A percentile compares a stretch with the other conserved stretches of the same genome.
phyloP scores from a whole-genome alignment of 441 rosid genomes.

The Omphalea diandra region DNA sequence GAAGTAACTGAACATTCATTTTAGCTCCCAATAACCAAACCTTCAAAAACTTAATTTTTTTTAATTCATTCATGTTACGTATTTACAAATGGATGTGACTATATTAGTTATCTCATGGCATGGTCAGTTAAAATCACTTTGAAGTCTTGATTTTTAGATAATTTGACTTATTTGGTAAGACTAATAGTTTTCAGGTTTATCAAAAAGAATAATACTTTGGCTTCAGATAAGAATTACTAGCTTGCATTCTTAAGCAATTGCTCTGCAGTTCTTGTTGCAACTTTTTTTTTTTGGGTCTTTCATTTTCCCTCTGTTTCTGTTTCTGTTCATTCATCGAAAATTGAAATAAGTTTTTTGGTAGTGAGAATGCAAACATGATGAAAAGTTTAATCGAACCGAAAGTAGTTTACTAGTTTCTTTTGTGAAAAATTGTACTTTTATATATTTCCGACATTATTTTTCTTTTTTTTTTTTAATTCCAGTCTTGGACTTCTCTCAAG shows the following conservation, averaged over 20 bases:
- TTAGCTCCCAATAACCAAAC: too few species aligned
- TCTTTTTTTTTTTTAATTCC: conserved; percentile 20
- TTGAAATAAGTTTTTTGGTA: background rate
- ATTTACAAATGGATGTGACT: too few species aligned
- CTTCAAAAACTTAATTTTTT: background rate
- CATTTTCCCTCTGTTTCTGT: background rate
- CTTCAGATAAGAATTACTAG: background rate
- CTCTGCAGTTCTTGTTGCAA: background rate
- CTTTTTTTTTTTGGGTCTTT: conserved; percentile 5
- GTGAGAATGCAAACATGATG: background rate
- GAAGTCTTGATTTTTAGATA: background rate
- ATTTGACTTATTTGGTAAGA: background rate
- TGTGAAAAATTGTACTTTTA: background rate
- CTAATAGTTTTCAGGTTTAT: background rate
- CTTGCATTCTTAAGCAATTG: background rate
- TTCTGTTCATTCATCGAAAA: background rate
- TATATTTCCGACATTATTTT: background rate
- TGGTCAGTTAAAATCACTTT: background rate
- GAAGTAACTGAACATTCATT: too few species aligned
- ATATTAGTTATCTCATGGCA: too few species aligned
- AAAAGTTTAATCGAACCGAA: too few species aligned
- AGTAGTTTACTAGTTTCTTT: background rate
- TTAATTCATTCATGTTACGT: too few species aligned
- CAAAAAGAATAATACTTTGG: background rate
- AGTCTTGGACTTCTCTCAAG: conserved; percentile 75